Percentiles rank a stretch among this genome's conserved stretches.
phyloP scores from a whole-genome alignment of 116 monocot species.

The Cymodocea nodosa region DNA sequence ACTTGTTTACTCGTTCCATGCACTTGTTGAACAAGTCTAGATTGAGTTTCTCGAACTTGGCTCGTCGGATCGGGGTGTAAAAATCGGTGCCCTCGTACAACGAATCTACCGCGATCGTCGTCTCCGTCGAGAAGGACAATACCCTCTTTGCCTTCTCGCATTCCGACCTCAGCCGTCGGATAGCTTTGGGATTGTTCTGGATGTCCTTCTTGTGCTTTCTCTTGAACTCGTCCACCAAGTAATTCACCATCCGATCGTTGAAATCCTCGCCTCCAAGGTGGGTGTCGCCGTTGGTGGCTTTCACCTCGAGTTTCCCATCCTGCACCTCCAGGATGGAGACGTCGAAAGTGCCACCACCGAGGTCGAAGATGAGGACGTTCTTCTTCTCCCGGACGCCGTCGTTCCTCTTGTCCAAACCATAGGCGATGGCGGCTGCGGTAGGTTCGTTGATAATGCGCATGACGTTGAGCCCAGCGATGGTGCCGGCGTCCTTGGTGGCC shows the following conservation, averaged over 20 bases:
- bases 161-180: conserved; percentile 1
- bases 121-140: background rate
- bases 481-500: conserved; percentile 63
- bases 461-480: conserved; percentile 33
- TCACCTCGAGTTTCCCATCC: too few relatives aligned
- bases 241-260: background rate
- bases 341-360: too few relatives aligned
- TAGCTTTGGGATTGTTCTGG: background rate
- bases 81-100: conserved; percentile 25
- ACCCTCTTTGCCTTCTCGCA: conserved; percentile 8
- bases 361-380: too few relatives aligned
- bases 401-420: conserved; percentile 27
- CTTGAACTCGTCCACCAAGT: conserved; percentile 4
- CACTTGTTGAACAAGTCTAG: conserved; percentile 25
- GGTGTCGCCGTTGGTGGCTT: conserved; percentile 23
- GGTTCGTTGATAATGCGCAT: conserved; percentile 26
- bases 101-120: conserved; percentile 20
- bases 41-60: conserved; percentile 30
- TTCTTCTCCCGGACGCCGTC: too few relatives aligned
- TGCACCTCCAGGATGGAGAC: too few relatives aligned
- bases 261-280: conserved; percentile 21
- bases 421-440: conserved; percentile 21
- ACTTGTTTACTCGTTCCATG: conserved; percentile 26
- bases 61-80: conserved; percentile 16
- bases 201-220: conserved; percentile 8